Evolutionary conservation across 768 basidiomycete genomes (phyloP), one percentile per base, ranked within the genome.

Genomic region (Sarcodon aspratus): DNA sequence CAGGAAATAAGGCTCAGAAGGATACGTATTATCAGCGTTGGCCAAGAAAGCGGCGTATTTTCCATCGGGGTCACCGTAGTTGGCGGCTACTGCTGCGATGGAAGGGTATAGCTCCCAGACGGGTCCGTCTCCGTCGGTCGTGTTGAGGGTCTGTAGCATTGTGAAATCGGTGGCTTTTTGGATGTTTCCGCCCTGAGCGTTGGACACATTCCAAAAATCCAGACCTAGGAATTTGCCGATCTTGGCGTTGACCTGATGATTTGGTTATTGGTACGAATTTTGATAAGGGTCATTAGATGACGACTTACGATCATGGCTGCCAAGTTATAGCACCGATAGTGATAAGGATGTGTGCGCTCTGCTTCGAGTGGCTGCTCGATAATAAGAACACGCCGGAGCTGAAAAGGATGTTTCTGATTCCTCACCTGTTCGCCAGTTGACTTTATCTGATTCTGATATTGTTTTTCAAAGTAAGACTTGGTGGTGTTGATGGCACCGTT

Each of bases 251-350:
- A 77, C 77, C 78, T 82, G 46, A 3, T 40, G 12, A 18, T 42
- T 17, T 35, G 37, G 37, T 27, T 27, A 38, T 13, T 13, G 18
- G 37, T 6, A 18, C 4, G 37, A 38, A 6, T 38, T 38, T 11
- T 12, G 11, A n/a, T 17, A 18, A 42, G 15, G 7, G 32, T 7
- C 9, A 7, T 10, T 15, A 35, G 7, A 9, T 27, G 13, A 45
- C 6, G 8, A 59, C 74, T 58, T 52, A 81, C 79, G 45, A 82
- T 76, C 75, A 83, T 78, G 7, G 79, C 81, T 1, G 75, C 77
- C 12, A 83, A 67, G 52, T 85, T 85, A 63, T 80, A 84, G 0
- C 74, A 71, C 9, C 78, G 71, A 58, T 84, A 83, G 57, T 84
- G 81, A 59, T 75, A 82, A 12, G 82, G 79, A 9, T 75, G 67